Evolutionary conservation across 2,329 filamentous ascomycete genomes (phyloP), one percentile per base, ranked within the genome.

Genomic region (Incumbomyces delicatus): DNA sequence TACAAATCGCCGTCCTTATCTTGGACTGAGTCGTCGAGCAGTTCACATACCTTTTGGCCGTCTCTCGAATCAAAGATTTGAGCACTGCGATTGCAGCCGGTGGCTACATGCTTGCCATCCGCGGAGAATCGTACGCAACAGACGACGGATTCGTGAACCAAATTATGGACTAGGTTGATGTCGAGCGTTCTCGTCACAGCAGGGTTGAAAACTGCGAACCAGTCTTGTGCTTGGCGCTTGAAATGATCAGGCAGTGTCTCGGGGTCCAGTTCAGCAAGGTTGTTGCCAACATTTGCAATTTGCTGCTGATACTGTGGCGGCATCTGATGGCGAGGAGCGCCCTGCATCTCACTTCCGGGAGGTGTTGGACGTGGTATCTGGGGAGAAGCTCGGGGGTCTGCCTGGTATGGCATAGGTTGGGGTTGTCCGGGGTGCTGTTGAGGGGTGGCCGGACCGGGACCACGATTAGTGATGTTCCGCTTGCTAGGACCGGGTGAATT

Each of bases 131-230:
- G 80, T 31, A 98, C 92, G 64, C 92, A 98, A 75, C 92, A 98
- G 1, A 98, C 92, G 2, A 98, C 92, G 59, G 90, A 96, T 62
- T 95, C 87, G 61, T 98, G 92, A 50, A 81, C 79, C 44, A 98
- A 76, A 47, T 88, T 95, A 69, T 96, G 92, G 40, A 95, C 83
- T 33, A 98, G 76, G 55, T 95, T 88, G 45, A 98, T 88, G 62
- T 98, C 92, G 43, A 98, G 73, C 43, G 88, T 80, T 49, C 92
- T 87, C 52, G 86, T 87, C 32, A 95, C 85, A 48, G 83, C 79
- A 37, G 90, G 88, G 68, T 98, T 95, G 76, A 95, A 98, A 54
- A 96, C 86, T 37, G 87, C 90, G 63, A 94, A 94, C 92, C 92
- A 98, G 63, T 96, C 92, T 37, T 78, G 73, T 27, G 87, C 85